phyloP scores from a whole-genome alignment of 768 basidiomycete genomes.

The Tephrocybe sp. region DNA sequence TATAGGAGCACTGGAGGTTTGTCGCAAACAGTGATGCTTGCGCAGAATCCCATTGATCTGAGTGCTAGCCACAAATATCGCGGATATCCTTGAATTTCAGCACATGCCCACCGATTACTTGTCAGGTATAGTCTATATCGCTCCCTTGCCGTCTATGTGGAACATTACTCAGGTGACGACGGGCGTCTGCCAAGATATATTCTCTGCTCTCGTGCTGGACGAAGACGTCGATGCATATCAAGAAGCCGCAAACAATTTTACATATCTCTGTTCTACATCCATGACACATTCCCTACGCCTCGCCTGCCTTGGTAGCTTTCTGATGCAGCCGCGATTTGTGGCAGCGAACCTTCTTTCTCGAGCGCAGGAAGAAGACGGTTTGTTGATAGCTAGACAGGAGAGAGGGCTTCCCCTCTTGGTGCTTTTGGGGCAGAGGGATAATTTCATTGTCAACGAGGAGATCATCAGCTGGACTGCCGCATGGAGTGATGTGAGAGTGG shows the following conservation, averaged over 20 bases:
- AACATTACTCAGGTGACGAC: conserved; percentile 19
- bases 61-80: conserved; percentile 17
- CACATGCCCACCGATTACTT: conserved; percentile 20
- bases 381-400: conserved; percentile 24
- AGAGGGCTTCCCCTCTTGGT: conserved; percentile 25
- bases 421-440: conserved; percentile 26
- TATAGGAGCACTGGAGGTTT: conserved; percentile 27
- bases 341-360: conserved; percentile 20
- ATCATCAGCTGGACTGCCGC: conserved; percentile 21
- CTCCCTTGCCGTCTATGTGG: conserved; percentile 27
- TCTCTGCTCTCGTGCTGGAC: conserved; percentile 17
- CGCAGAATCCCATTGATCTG: no score
- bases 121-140: conserved; percentile 26
- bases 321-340: conserved; percentile 25
- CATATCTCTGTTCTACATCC: conserved; percentile 14
- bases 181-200: conserved; percentile 16
- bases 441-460: conserved; percentile 20
- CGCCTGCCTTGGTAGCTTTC: conserved; percentile 23
- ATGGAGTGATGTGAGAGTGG: conserved; percentile 24
- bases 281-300: conserved; percentile 18
- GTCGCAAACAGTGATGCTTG: background rate
- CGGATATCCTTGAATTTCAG: conserved; percentile 24
- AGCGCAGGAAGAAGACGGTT: conserved; percentile 22
- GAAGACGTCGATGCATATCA: conserved; percentile 24
- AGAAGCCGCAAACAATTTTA: conserved; percentile 20